phyloP scores from a whole-genome alignment of 1,139 yeast genomes.

The Candida glucosophila region DNA sequence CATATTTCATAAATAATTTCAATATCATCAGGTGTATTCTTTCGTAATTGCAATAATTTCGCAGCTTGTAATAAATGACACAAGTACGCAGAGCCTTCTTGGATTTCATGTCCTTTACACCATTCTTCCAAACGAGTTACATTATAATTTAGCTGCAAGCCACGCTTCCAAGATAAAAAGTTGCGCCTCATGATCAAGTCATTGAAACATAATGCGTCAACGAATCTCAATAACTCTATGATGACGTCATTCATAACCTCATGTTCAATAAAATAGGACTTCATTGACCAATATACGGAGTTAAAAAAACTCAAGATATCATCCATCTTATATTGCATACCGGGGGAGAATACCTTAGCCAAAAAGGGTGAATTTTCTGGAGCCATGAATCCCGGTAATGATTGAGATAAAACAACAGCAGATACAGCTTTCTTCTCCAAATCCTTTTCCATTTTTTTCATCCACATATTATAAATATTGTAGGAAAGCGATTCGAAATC shows the following conservation, averaged over 20 bases:
- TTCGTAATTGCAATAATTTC: conserved; percentile 83
- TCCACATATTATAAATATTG: conserved; percentile 95
- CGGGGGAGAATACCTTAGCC: conserved; percentile 71
- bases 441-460: conserved; percentile 89
- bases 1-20: conserved; percentile 92
- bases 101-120: conserved; percentile 93
- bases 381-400: conserved; percentile 92
- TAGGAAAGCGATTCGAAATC: conserved; percentile 90
- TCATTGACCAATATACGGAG: conserved; percentile 89
- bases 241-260: conserved; percentile 83
- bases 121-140: conserved; percentile 96
- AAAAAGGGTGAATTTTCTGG: conserved; percentile 82
- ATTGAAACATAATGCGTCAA: conserved; percentile 92
- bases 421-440: conserved; percentile 88
- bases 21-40: conserved; percentile 83
- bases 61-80: conserved; percentile 92
- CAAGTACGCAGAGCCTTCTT: conserved; percentile 82
- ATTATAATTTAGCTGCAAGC: conserved; percentile 91
- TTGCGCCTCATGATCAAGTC: conserved; percentile 93
- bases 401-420: conserved; percentile 90
- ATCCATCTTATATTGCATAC: conserved; percentile 84
- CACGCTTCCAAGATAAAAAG: conserved; percentile 96
- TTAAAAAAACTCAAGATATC: conserved; percentile 86
- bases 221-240: conserved; percentile 73
- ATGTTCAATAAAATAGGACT: conserved; percentile 78